phyloP scores from a whole-genome alignment of 1,139 yeast species.

The Magnusiomyces suaveolens region DNA sequence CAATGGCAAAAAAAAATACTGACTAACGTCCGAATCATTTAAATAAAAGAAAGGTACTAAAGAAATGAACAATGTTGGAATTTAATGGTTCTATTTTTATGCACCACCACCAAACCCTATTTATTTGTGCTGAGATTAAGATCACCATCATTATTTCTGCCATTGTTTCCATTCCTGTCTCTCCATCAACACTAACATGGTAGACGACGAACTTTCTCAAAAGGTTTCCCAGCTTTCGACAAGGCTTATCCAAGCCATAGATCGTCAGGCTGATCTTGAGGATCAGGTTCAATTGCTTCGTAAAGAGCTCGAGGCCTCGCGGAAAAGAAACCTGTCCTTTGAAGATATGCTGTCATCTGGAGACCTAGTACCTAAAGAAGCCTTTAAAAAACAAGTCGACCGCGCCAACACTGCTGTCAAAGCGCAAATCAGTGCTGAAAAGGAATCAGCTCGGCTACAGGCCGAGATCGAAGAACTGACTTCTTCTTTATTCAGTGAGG shows the following conservation, averaged over 20 bases:
- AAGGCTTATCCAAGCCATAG: conserved; percentile 31
- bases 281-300: conserved; percentile 27
- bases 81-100: too few relatives aligned
- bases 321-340: conserved; percentile 22
- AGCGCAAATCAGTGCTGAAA: conserved; percentile 16
- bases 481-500: conserved; percentile 59
- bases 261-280: conserved; percentile 32
- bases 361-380: conserved; percentile 20
- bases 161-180: too few relatives aligned
- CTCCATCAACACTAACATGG: too few relatives aligned
- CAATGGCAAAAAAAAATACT: too few relatives aligned
- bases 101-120: background rate
- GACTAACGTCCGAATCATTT: too few relatives aligned
- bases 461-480: conserved; percentile 63
- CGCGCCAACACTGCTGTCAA: conserved; percentile 22
- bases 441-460: conserved; percentile 35
- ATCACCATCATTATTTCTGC: too few relatives aligned
- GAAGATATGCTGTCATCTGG: conserved; percentile 23
- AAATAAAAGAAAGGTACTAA: too few relatives aligned
- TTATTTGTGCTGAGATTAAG: background rate
- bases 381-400: conserved; percentile 22
- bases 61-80: too few relatives aligned
- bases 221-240: conserved; percentile 31
- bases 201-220: conserved; percentile 19
- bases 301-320: conserved; percentile 24